Percentiles rank a stretch among this genome's conserved stretches.
Evolutionary conservation across 805 yeast genomes (phyloP).

Genomic region (Scheffersomyces lignosus): DNA sequence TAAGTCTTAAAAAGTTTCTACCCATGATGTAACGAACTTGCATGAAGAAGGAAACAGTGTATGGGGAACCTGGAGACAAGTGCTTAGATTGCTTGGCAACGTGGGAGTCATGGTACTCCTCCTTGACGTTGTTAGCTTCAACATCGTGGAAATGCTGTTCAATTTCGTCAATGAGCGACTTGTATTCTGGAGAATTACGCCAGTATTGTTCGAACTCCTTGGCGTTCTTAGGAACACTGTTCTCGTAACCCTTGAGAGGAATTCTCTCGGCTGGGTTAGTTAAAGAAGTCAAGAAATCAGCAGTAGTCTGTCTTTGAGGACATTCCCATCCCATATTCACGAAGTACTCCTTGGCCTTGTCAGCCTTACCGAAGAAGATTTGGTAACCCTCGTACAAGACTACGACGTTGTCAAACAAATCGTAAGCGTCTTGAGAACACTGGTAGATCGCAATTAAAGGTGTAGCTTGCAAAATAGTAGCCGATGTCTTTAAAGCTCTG

Average conservation of each 20-base stretch:
- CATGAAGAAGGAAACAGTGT: conserved; percentile 50
- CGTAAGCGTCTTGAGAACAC: conserved; percentile 58
- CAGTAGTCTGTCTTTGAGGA: conserved; percentile 59
- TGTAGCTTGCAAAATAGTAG: no score
- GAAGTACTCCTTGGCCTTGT: conserved; percentile 49
- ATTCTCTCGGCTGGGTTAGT: conserved; percentile 55
- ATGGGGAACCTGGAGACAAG: conserved; percentile 48
- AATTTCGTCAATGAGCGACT: conserved; percentile 12
- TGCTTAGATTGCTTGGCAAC: conserved; percentile 19
- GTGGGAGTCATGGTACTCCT: conserved; percentile 23
- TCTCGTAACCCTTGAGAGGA: conserved; percentile 42
- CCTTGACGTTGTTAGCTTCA: conserved; percentile 12
- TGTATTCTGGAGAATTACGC: conserved; percentile 46
- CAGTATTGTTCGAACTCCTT: conserved; percentile 30
- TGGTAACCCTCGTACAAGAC: conserved; percentile 61
- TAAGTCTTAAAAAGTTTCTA: conserved; percentile 50
- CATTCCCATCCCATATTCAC: conserved; percentile 56
- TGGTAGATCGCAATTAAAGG: conserved; percentile 61
- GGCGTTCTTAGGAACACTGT: conserved; percentile 43
- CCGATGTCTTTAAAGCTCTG: conserved; percentile 63
- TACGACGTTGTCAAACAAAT: conserved; percentile 60
- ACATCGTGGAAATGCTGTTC: conserved; percentile 9
- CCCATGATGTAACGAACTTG: conserved; percentile 48
- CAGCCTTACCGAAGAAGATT: conserved; percentile 51
- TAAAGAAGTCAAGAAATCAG: conserved; percentile 56